A percentile compares a stretch with the other conserved stretches of the same genome.
Evolutionary conservation across 2,329 filamentous ascomycete species (phyloP).

Genomic region (Penicillium digitatum): DNA sequence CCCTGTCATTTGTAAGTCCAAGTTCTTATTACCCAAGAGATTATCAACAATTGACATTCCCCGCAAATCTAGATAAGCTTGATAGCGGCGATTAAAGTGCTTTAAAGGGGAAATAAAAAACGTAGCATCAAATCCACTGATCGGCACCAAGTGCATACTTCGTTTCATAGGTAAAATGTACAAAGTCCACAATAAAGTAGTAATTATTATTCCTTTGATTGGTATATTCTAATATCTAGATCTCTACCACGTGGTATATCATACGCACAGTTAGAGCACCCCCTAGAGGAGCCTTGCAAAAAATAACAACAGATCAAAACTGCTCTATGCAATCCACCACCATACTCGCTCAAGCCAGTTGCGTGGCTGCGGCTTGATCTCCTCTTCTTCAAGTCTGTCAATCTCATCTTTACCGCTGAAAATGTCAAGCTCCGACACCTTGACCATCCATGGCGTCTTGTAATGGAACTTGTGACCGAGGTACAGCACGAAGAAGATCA

Average conservation of each 20-base stretch:
- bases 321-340: conserved; percentile 45
- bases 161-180: neutral
- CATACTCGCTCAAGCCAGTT: conserved; percentile 45
- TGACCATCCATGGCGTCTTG: conserved; percentile 30
- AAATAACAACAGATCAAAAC: neutral
- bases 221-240: neutral
- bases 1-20: no score
- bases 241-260: neutral
- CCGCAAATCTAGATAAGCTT: neutral
- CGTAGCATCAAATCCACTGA: neutral
- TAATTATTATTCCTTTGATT: neutral
- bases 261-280: neutral
- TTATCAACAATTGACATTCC: neutral
- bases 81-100: neutral
- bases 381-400: conserved; percentile 43
- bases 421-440: conserved; percentile 43
- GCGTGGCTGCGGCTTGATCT: conserved; percentile 39
- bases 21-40: neutral
- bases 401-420: conserved; percentile 46
- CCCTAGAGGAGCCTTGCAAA: neutral
- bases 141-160: neutral
- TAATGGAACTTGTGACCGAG: conserved; percentile 37
- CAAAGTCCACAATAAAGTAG: neutral
- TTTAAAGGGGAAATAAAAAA: neutral
- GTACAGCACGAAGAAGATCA: conserved; percentile 47